These are phyloP conservation scores for Syzygium oleosum DNA, from an alignment of 345 rosid genomes.

Conservation along the genomic window DNA sequence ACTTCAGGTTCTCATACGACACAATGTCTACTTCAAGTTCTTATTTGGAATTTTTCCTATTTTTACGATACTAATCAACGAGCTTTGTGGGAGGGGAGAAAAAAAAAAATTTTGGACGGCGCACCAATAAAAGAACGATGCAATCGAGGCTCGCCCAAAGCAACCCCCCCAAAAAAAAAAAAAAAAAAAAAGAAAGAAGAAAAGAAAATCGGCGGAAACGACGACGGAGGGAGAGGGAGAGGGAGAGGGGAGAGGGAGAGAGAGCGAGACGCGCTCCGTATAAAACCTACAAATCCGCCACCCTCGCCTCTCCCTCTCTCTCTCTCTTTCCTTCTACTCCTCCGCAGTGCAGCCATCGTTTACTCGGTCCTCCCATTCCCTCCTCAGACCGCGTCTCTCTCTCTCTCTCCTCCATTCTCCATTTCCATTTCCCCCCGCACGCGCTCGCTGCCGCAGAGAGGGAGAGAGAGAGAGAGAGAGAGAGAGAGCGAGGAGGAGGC, in stretches of 20 bases:
- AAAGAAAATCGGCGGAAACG: background rate
- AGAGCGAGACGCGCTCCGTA: background rate
- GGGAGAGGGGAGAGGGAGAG: slow-evolving; percentile 2
- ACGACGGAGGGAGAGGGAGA: slow-evolving; percentile 1
- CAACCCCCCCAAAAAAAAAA: too few relatives aligned
- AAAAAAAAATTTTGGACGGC: background rate
- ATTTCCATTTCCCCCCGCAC: background rate
- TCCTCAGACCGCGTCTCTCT: background rate
- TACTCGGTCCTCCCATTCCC: background rate
- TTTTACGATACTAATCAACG: background rate
- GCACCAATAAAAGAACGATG: background rate
- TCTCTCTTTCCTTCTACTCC: background rate
- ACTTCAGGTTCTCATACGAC: too few relatives aligned
- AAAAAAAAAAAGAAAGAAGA: background rate
- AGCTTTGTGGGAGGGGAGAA: background rate
- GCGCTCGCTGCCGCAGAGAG: background rate
- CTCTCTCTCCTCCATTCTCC: background rate
- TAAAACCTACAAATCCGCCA: background rate
- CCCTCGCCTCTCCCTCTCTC: background rate
- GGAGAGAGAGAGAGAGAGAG: background rate
- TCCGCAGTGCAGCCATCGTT: background rate
- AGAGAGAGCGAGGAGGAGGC: background rate
- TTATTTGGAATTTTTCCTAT: too few relatives aligned
- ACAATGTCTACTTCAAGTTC: too few relatives aligned
- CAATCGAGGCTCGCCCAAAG: background rate